These are phyloP conservation scores for Pichia sp. DNA, from an alignment of 1,139 yeast species.

Conservation along the genomic window DNA sequence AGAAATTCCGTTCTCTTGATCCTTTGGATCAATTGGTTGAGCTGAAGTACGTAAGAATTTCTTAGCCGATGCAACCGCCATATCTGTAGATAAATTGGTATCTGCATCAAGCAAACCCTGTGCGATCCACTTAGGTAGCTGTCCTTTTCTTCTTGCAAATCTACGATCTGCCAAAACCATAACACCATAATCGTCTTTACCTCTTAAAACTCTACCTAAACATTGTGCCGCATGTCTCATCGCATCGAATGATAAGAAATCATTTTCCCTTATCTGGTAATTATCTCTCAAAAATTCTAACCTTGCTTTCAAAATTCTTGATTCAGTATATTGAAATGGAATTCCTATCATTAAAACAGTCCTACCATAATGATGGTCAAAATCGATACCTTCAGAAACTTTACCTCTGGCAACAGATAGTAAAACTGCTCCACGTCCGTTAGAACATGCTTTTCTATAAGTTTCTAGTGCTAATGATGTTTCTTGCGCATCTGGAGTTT, in stretches of 20 bases:
- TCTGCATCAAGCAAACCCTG: constrained; percentile 91
- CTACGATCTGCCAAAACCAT: constrained; percentile 97
- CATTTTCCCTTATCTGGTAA: constrained; percentile 86
- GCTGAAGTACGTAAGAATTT: constrained; percentile 90
- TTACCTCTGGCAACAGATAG: constrained; percentile 98
- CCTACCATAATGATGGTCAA: constrained; percentile 96
- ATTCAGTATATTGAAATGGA: constrained; percentile 97
- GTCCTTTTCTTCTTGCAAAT: constrained; percentile 77
- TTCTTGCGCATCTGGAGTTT: constrained; percentile 98
- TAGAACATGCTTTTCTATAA: constrained; percentile 91
- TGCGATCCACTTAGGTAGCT: constrained; percentile 94
- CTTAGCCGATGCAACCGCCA: constrained; percentile 94
- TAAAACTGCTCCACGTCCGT: constrained; percentile 95
- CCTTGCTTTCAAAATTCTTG: constrained; percentile 90
- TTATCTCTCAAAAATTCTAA: constrained; percentile 89
- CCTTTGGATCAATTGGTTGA: constrained; percentile 85
- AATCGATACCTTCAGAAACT: constrained; percentile 98
- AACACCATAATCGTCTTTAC: constrained; percentile 96
- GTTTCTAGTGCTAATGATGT: constrained; percentile 93
- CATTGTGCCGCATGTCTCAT: constrained; percentile 99
- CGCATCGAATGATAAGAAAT: constrained; percentile 93
- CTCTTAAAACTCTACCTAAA: constrained; percentile 91
- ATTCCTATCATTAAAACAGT: constrained; percentile 98
- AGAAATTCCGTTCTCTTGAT: constrained; percentile 81
- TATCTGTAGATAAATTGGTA: constrained; percentile 86